Evolutionary conservation across 2,329 filamentous ascomycete genomes (phyloP), one percentile per base, ranked within the genome.

Genomic region (Botrytis elliptica): DNA sequence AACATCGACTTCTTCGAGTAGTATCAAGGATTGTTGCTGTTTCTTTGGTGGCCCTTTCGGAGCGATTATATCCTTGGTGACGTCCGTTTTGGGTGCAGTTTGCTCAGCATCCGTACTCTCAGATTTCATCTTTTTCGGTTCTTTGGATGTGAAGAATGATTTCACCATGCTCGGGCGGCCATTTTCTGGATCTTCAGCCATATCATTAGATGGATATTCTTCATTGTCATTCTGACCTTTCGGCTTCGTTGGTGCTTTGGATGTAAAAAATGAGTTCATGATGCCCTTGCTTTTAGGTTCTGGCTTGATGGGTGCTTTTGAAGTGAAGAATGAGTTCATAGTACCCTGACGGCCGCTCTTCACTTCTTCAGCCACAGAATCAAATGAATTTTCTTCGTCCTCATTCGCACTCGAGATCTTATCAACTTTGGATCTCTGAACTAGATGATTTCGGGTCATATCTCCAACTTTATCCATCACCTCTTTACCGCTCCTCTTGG

Each of bases 401-500:
- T 82, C 81, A 33, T 80, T 79, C 14, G 79, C 75, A 0, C 74
- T 75, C 6, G 79, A 75, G n/a, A 83, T 65, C 18, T 77, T 65
- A 22, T 62, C 52, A 25, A 82, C 81, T 55, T 81, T 78, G 29
- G 84, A 74, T 85, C 85, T 86, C 76, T 90, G 90, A 33, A 99
- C 95, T 2, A 97, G 87, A 82, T 99, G 96, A 79, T 99, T 98
- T 75, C 91, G 91, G 6, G 94, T 96, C 95, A 99, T 98, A 82
- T 99, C 94, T 59, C 96, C 97, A 63, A 99, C 93, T 78, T 89
- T 93, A 79, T 99, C 96, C 49, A 97, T 82, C 66, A 99, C 90
- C 79, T 99, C 96, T 81, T 92, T 96, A 46, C 95, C 95, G 79
- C 90, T 97, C 75, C 96, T 88, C 69, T 95, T 90, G 77, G 89